Conservation (phyloP, 495 filamentous ascomycete genomes). For the Xylaria scruposa region DNA sequence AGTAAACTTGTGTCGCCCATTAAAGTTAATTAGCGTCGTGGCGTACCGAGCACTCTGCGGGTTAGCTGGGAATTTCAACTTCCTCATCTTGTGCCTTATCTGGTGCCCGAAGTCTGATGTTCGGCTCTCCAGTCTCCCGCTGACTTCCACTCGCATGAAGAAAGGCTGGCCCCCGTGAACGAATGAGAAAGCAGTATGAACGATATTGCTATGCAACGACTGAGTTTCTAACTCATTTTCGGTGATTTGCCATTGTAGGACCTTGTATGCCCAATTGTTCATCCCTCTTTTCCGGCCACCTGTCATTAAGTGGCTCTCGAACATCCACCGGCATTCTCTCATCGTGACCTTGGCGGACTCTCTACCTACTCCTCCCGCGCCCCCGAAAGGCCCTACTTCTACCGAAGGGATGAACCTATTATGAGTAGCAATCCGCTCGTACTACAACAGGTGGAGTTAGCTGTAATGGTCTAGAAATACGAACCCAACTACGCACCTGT, state of each 20-base stretch:
- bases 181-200: constrained; percentile 35
- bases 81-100: constrained; percentile 21
- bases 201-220: constrained; percentile 23
- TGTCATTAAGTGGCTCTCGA: constrained; percentile 21
- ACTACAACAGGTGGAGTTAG: not conserved
- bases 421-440: constrained; percentile 15
- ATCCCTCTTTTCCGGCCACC: constrained; percentile 18
- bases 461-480: not conserved
- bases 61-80: constrained; percentile 18
- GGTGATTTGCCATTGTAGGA: constrained; percentile 25
- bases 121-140: constrained; percentile 28
- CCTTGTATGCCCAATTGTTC: constrained; percentile 29
- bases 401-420: constrained; percentile 21
- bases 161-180: constrained; percentile 31
- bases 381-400: constrained; percentile 18
- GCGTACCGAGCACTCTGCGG: constrained; percentile 4
- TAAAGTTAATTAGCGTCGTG: constrained; percentile 25
- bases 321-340: constrained; percentile 26
- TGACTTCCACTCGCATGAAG: constrained; percentile 33
- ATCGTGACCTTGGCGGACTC: constrained; percentile 13
- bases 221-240: constrained; percentile 27
- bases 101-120: constrained; percentile 23
- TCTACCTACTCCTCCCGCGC: constrained; percentile 19
- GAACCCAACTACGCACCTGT: not conserved
- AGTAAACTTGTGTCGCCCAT: constrained; percentile 6